Evolutionary conservation across 495 filamentous ascomycete species (phyloP), one percentile per base, ranked within the genome.

Genomic region (Penicillium cosmopolitanum): DNA sequence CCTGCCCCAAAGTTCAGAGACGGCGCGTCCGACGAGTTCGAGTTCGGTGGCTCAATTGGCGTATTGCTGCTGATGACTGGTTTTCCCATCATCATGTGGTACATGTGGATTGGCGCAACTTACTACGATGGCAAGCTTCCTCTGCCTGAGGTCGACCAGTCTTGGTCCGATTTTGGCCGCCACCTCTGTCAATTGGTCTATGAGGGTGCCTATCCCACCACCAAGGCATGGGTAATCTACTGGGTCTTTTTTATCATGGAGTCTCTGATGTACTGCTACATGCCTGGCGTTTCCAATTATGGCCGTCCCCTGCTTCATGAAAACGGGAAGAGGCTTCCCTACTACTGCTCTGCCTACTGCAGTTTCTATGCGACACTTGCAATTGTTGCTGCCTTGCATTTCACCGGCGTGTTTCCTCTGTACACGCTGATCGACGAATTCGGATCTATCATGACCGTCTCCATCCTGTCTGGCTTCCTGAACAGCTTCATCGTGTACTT

Each of bases 101-200:
- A 96, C 77, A 93, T 97, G 91, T 98, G 91, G 90, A 87, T 96
- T 67, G 94, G 94, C 21, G 89, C 93, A 9, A 92, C 86, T 9
- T 91, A 92, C 74, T 98, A 96, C 73, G 79, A 90, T 70, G 92
- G 92, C 44, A 82, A 88, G 56, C 76, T 94, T 15, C 95, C 94
- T 12, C 68, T 77, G 34, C 92, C 86, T 12, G 72, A 75, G 16
- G 43, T 73, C 9, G 85, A 79, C 23, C 80, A 97, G 75, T 81
- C 77, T 56, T 77, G 82, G 50, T 31, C 53, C 11, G 84, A 91
- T 0, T 97, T 96, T 66, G 75, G 82, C 44, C 56, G 70, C 53
- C 86, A 91, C 56, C 73, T 96, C 52, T 75, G 67, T 43, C 56
- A 85, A 59, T 79, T 96, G 57, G 84, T 87, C 47, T 89, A 89